Conservation (phyloP, 2,329 filamentous ascomycete genomes). For the Alternaria postmessia region DNA sequence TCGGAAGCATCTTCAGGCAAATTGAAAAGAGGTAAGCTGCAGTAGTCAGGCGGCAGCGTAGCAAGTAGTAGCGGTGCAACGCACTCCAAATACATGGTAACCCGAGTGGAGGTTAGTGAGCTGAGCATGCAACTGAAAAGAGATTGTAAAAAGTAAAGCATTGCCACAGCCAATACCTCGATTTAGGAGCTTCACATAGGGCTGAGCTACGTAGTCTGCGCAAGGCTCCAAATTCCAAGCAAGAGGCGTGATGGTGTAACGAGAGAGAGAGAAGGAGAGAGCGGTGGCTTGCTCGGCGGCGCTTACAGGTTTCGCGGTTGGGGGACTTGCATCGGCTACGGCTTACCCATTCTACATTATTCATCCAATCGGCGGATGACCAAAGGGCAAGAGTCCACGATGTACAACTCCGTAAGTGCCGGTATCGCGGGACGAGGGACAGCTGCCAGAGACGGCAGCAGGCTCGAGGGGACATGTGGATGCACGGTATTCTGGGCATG, state of each 20-base stretch:
- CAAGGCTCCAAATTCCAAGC: neutral
- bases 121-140: neutral
- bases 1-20: neutral
- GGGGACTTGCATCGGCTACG: neutral
- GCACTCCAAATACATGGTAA: neutral
- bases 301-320: conserved; percentile 21
- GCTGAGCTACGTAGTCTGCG: conserved; percentile 1
- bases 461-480: neutral
- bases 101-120: conserved; percentile 4
- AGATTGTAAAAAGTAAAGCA: neutral
- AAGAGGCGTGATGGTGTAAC: conserved; percentile 19
- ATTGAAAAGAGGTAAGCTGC: conserved; percentile 8
- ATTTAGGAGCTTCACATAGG: conserved; percentile 10
- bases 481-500: conserved; percentile 17
- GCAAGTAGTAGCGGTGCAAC: neutral
- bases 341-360: conserved; percentile 12
- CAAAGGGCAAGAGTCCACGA: neutral
- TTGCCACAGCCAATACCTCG: conserved; percentile 4
- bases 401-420: neutral
- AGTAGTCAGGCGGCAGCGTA: conserved; percentile 14
- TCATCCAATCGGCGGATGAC: conserved; percentile 4
- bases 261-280: conserved; percentile 13
- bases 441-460: neutral
- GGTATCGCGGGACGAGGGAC: neutral
- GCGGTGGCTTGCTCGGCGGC: conserved; percentile 23